Conservation (phyloP, 2,329 filamentous ascomycete species). For the Clarireedia hainanense region DNA sequence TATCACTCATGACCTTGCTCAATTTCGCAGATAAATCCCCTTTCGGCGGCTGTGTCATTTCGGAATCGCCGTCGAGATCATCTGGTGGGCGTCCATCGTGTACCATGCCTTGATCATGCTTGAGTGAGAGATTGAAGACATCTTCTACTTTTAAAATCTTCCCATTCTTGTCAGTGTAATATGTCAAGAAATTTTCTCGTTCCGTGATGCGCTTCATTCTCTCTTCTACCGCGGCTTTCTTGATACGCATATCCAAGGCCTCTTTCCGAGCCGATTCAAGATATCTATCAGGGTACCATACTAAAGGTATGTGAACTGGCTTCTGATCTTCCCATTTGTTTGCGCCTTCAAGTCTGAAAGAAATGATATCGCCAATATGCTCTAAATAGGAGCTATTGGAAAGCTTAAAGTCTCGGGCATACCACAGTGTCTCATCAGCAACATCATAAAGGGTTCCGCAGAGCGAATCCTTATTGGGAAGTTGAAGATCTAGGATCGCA, state of each 20-base stretch:
- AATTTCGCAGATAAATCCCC: conserved; percentile 22
- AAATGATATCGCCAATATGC: conserved; percentile 40
- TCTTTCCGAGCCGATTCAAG: conserved; percentile 38
- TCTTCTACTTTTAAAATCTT: conserved; percentile 27
- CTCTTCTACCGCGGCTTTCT: conserved; percentile 24
- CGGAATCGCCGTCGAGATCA: neutral
- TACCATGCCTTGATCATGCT: conserved; percentile 21
- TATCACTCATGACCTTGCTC: conserved; percentile 23
- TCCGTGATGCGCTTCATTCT: conserved; percentile 21
- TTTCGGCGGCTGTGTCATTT: conserved; percentile 9
- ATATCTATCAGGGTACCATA: conserved; percentile 49
- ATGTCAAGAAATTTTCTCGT: conserved; percentile 23
- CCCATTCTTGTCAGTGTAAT: conserved; percentile 12
- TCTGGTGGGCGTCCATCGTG: neutral
- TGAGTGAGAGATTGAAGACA: conserved; percentile 24
- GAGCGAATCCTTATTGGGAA: conserved; percentile 20
- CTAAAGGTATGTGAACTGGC: conserved; percentile 41
- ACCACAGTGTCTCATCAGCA: conserved; percentile 28
- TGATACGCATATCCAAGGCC: conserved; percentile 35
- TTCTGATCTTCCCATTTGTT: conserved; percentile 33
- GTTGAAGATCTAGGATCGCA: conserved; percentile 25
- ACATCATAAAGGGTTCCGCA: conserved; percentile 28
- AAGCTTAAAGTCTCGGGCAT: conserved; percentile 13
- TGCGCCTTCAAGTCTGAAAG: conserved; percentile 36
- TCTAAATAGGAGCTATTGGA: conserved; percentile 24